phyloP scores from a whole-genome alignment of 352 stramenopile species.

The Pythium phragmiticola region DNA sequence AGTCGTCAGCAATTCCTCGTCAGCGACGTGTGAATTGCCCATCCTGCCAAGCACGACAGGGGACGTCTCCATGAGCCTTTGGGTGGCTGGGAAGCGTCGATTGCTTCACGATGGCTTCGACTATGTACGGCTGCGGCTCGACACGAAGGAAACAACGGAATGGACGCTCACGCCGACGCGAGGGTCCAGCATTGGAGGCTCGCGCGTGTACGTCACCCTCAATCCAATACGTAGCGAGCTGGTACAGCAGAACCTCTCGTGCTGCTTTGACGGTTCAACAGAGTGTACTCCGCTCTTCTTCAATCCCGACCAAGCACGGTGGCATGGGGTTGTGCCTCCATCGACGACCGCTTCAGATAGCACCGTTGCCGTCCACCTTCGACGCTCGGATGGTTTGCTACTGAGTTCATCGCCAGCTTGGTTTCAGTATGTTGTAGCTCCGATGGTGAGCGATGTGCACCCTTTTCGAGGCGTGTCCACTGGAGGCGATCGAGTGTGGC shows the following conservation, averaged over 20 bases:
- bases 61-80: conserved; percentile 13
- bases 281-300: conserved; percentile 3
- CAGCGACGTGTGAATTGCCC: conserved; percentile 32
- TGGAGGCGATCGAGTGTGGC: conserved; percentile 15
- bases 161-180: conserved; percentile 8
- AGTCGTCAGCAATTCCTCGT: conserved; percentile 36
- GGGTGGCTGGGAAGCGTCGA: conserved; percentile 5
- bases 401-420: conserved; percentile 2
- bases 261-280: conserved; percentile 12
- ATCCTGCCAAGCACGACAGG: too few relatives aligned
- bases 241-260: conserved; percentile 10
- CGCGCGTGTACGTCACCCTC: conserved; percentile 5
- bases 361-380: conserved; percentile 7
- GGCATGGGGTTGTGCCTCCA: conserved; percentile 12
- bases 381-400: not conserved
- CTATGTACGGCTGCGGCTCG: not conserved
- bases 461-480: not conserved
- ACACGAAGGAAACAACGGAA: not conserved
- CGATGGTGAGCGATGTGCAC: not conserved
- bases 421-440: conserved; percentile 18
- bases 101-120: conserved; percentile 2
- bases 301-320: not conserved
- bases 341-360: not conserved
- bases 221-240: not conserved
- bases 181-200: conserved; percentile 2